Percentiles rank a stretch among this genome's conserved stretches.
Conservation (phyloP, 208 protist species). For the Tritrichomonas musculus region DNA sequence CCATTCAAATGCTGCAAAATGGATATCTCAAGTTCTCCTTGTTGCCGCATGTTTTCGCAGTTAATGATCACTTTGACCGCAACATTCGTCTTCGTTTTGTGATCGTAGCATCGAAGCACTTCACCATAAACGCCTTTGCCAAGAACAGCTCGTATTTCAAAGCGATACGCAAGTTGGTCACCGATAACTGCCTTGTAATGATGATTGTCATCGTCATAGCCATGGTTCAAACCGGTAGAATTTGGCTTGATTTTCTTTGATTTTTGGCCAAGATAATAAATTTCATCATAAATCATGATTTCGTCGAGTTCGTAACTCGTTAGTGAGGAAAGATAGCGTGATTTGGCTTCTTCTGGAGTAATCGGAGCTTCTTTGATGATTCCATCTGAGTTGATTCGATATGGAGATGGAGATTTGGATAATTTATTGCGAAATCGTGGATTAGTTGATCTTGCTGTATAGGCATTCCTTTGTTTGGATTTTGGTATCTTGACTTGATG, state of each 20-base stretch:
- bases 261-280: slow-evolving; percentile 2
- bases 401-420: too few species aligned
- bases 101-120: slow-evolving; percentile 69
- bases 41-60: slow-evolving; percentile 48
- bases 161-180: slow-evolving; percentile 61
- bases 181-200: neutral
- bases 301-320: neutral
- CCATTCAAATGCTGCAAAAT: neutral
- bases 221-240: neutral
- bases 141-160: slow-evolving; percentile 64
- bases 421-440: neutral
- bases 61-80: slow-evolving; percentile 62
- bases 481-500: too few species aligned
- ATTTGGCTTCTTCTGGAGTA: neutral
- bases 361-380: neutral
- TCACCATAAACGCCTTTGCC: slow-evolving; percentile 81
- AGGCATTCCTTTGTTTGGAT: neutral
- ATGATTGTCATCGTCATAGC: neutral
- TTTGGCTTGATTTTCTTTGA: slow-evolving; percentile 22
- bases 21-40: neutral
- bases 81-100: slow-evolving; percentile 56
- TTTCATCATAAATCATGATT: neutral
- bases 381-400: neutral
- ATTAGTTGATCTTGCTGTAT: neutral
- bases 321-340: neutral